Base-by-base conservation (phyloP, 345 rosid species). In the Lepidium sativum region DNA sequence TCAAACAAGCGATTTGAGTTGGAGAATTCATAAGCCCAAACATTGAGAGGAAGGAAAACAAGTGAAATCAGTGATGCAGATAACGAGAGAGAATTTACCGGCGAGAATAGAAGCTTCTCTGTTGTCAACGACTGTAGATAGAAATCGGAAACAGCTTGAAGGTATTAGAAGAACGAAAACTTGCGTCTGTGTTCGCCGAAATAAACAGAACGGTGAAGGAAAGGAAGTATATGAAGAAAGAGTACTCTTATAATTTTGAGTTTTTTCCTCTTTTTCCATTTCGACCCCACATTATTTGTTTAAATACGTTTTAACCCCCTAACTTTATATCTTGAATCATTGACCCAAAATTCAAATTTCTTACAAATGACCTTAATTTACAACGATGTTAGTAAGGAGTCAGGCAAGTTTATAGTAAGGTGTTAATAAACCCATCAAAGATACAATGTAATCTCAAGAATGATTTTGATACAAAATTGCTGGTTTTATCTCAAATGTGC, bases 1-100 rank as follows among this genome's bases (percentile, higher is more conserved):
- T 41, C 45, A 55, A 44, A 67, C 72, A 57, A 33, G 18, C 42
- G 23, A 38, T 48, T 38, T 16, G 42, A 68, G 41, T 65, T 32
- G 34, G 42, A 32, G n/a, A 15, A 11, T 37, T 12, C 9, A 47
- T 27, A 47, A 48, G 32, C 31, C 10, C 34, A 34, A 18, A 45
- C 17, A 33, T 7, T 10, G 56, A n/a, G 4, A 23, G 9, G 29
- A 8, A 6, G 4, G 33, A 1, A 23, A 21, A 27, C 12, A 5
- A 25, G 6, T 60, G 53, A 44, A 13, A 32, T 44, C n/a, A 18
- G 17, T 27, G 10, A 9, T 25, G 4, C 33, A 18, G 35, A 25
- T 9, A 14, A 40, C 7, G 35, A 6, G 11, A 58, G 23, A 25
- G 25, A 23, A 14, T 17, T 58, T 56, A 17, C 65, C 32, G 57